Evolutionary conservation across 2,329 filamentous ascomycete species (phyloP), one percentile per base, ranked within the genome.

Genomic region (Fusarium xylarioides): DNA sequence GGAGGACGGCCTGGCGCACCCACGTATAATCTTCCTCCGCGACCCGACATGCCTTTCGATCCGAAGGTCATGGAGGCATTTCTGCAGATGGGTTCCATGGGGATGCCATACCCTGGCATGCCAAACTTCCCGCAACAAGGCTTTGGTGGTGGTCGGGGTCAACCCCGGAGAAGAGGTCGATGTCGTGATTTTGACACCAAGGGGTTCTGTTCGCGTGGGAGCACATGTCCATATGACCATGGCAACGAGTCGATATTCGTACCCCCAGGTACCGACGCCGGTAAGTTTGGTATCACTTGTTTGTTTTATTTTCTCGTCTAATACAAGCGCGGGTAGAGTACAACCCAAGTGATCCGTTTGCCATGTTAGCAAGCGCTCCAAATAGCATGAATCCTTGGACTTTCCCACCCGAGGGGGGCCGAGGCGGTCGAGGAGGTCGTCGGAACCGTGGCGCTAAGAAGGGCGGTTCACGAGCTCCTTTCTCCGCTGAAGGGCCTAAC

Each of bases 151-250:
- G 67, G 60, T 18, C 73, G 63, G 59, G 72, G 38, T 64, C 77
- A 79, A 44, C 78, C 78, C 43, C 82, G 82, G 63, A 83, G 80
- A 54, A 84, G 82, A 70, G 81, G 85, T 63, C 85, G 89, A 65
- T 95, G 93, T 77, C 86, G 88, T 64, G 91, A 94, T 79, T 94
- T 92, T 75, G 91, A 94, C 65, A 88, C 83, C 3, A 93, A 93
- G 74, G 93, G 93, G 0, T 93, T 88, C 76, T 95, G 93, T 78
- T 86, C 90, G 11, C 84, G 90, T 43, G 92, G 92, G 7, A 89
- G 85, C 74, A 87, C 86, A 28, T 95, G 93, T 81, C 87, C 85
- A 43, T 94, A 89, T 75, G 90, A 94, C 74, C 93, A 95, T 78
- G 90, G 88, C 14, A 85, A 86, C 56, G 86, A 90, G 69, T 84